Conservation (phyloP, 2,329 filamentous ascomycete genomes). For the Aspergillus fijiensis region DNA sequence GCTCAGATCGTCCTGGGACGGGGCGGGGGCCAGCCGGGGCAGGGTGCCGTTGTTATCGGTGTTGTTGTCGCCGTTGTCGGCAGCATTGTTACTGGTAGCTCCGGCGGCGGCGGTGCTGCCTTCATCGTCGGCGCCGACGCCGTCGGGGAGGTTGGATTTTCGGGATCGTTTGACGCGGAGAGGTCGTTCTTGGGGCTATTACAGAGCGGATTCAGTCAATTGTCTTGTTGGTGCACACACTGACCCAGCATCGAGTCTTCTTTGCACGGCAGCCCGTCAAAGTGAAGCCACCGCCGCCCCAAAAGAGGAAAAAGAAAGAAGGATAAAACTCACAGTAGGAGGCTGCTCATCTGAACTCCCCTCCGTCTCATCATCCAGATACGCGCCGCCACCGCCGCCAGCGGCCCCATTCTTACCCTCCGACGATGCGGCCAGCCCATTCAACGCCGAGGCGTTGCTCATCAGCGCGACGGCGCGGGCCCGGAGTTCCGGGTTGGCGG, state of each 20-base stretch:
- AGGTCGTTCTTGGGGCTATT: slow-evolving; percentile 48
- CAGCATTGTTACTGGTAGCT: not conserved
- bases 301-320: not conserved
- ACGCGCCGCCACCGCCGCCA: slow-evolving; percentile 6
- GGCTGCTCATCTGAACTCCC: slow-evolving; percentile 47
- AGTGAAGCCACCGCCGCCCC: not conserved
- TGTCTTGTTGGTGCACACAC: too few species aligned
- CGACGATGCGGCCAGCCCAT: slow-evolving; percentile 21
- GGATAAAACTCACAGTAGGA: slow-evolving; percentile 37
- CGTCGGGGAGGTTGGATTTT: slow-evolving; percentile 35
- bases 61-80: not conserved
- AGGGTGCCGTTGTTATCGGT: slow-evolving; percentile 14
- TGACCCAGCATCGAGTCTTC: too few species aligned
- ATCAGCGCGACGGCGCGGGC: slow-evolving; percentile 37
- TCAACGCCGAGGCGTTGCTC: slow-evolving; percentile 25
- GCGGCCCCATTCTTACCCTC: slow-evolving; percentile 23
- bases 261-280: too few species aligned
- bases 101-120: slow-evolving; percentile 21
- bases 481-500: slow-evolving; percentile 37
- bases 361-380: slow-evolving; percentile 45
- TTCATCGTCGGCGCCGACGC: slow-evolving; percentile 29
- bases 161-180: slow-evolving; percentile 46
- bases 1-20: slow-evolving; percentile 38
- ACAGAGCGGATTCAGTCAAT: not conserved
- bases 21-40: slow-evolving; percentile 37